These are phyloP conservation scores for Ajuga chamaepitys DNA, from an alignment of 257 asterid species.

Conservation along the genomic window DNA sequence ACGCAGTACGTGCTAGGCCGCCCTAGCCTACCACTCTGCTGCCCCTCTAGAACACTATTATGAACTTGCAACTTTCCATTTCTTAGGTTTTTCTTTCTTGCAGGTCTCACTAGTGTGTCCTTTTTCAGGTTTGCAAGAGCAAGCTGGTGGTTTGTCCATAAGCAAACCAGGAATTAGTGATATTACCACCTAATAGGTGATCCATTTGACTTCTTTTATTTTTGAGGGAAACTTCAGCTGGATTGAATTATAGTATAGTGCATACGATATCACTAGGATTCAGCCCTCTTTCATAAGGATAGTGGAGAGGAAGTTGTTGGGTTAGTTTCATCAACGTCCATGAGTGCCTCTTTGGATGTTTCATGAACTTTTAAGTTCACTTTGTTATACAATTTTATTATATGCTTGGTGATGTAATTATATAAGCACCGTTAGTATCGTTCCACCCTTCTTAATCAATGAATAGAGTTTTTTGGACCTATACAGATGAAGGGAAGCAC, in stretches of 20 bases:
- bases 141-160: neutral
- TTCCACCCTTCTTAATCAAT: neutral
- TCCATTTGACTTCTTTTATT: neutral
- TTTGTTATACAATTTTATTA: neutral
- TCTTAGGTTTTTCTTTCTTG: neutral
- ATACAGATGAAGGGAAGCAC: neutral
- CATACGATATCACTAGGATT: neutral
- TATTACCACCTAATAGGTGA: neutral
- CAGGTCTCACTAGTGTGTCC: neutral
- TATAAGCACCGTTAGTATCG: neutral
- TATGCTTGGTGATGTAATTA: neutral
- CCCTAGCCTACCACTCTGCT: too few species aligned
- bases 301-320: neutral
- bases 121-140: neutral
- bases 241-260: neutral
- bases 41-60: too few species aligned
- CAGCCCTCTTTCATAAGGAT: neutral
- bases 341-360: neutral
- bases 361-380: neutral
- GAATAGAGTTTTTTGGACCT: neutral
- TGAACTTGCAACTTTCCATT: neutral
- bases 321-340: neutral
- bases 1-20: too few species aligned
- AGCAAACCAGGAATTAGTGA: neutral
- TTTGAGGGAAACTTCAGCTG: neutral